phyloP scores from a whole-genome alignment of 2,329 filamentous ascomycete genomes.

The Cytospora schulzeri region DNA sequence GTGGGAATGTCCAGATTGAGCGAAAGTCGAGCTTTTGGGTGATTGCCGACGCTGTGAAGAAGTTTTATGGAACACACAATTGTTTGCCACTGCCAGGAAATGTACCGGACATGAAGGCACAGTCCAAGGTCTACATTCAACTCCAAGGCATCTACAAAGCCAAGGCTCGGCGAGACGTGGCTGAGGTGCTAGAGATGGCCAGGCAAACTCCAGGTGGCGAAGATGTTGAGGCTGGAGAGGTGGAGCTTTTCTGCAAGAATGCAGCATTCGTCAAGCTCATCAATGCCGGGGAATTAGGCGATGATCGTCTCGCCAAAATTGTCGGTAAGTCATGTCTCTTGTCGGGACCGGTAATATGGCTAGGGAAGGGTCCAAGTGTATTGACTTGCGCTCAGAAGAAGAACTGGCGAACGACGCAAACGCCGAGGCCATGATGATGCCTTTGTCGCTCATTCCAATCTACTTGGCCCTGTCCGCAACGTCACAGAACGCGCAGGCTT shows the following conservation, averaged over 20 bases:
- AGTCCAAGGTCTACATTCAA: constrained; percentile 84
- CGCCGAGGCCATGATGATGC: constrained; percentile 51
- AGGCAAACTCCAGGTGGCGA: constrained; percentile 53
- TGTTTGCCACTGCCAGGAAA: constrained; percentile 82
- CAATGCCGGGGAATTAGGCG: constrained; percentile 51
- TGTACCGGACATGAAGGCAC: constrained; percentile 96
- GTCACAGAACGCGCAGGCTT: constrained; percentile 46
- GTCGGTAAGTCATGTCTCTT: constrained; percentile 50
- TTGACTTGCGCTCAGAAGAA: constrained; percentile 46
- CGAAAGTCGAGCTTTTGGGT: constrained; percentile 76
- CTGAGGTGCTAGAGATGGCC: constrained; percentile 71
- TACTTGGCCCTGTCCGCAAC: constrained; percentile 67
- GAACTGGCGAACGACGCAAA: constrained; percentile 58
- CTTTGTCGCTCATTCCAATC: constrained; percentile 65
- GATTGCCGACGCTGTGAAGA: constrained; percentile 76
- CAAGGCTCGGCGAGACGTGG: constrained; percentile 78
- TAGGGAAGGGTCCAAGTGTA: constrained; percentile 17
- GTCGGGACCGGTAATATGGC: constrained; percentile 9
- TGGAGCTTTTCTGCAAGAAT: constrained; percentile 94
- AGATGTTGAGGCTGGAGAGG: constrained; percentile 67
- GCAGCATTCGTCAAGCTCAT: constrained; percentile 91
- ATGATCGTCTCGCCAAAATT: constrained; percentile 53
- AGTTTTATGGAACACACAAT: constrained; percentile 73
- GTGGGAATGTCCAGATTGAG: constrained; percentile 39
- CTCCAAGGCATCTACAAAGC: constrained; percentile 91